A percentile compares a stretch with the other conserved stretches of the same genome.
Evolutionary conservation across 202 grass and related monocot genomes (phyloP).

Genomic region (Panicum virgatum): DNA sequence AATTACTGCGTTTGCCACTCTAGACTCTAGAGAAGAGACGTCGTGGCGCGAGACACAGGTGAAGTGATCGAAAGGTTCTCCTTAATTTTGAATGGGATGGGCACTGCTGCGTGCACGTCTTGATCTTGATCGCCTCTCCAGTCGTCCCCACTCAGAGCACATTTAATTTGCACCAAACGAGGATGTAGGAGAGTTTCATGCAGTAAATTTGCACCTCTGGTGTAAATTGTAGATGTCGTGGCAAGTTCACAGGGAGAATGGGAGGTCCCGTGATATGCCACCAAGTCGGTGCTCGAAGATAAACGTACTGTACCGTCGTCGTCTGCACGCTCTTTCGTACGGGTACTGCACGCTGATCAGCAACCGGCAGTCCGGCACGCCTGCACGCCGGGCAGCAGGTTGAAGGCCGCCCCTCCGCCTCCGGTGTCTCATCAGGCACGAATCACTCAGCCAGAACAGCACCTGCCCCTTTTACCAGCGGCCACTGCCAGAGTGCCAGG

Average conservation of each 20-base stretch:
- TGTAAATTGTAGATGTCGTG: background rate
- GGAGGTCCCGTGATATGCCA: background rate
- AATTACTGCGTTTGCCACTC: background rate
- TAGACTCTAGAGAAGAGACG: no score
- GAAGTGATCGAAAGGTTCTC: background rate
- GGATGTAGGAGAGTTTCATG: background rate
- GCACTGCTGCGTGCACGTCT: background rate
- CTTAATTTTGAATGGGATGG: background rate
- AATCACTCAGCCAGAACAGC: conserved; percentile 3
- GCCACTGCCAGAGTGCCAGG: no score
- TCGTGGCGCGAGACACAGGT: background rate
- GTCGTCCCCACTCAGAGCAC: background rate
- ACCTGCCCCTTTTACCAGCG: background rate
- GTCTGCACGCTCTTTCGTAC: background rate
- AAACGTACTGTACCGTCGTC: background rate
- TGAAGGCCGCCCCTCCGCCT: background rate
- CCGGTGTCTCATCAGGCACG: background rate
- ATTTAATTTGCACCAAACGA: no score
- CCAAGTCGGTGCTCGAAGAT: background rate
- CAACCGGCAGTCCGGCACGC: no score
- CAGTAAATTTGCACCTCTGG: background rate
- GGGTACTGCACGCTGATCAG: background rate
- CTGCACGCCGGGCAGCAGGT: background rate
- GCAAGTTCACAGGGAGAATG: background rate
- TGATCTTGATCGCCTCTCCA: background rate